Percentiles rank a stretch among this genome's conserved stretches.
phyloP scores from a whole-genome alignment of 768 basidiomycete genomes.

The Leucosporidium scottii region DNA sequence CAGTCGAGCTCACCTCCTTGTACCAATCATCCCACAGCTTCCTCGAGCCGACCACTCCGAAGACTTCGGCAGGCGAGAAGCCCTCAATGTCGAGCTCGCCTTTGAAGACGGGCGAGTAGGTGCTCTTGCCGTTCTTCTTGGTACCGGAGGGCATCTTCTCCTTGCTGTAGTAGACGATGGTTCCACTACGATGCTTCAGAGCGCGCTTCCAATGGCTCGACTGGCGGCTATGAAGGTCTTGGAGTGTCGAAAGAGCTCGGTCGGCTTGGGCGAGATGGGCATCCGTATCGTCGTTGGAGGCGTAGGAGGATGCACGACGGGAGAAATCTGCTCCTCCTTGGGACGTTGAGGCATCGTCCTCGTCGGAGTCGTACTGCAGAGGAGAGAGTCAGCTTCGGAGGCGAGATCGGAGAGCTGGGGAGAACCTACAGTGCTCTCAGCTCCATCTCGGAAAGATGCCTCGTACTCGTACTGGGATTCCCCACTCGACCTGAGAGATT shows the following conservation, averaged over 20 bases:
- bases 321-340: neutral
- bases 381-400: neutral
- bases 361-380: neutral
- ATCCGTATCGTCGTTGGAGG: slow-evolving; percentile 9
- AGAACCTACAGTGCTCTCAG: neutral
- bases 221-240: slow-evolving; percentile 13
- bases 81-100: slow-evolving; percentile 29
- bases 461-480: slow-evolving; percentile 3
- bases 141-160: slow-evolving; percentile 19
- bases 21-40: slow-evolving; percentile 36
- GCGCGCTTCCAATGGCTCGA: slow-evolving; percentile 26
- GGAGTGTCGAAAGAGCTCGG: slow-evolving; percentile 26
- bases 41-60: slow-evolving; percentile 28
- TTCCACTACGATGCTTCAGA: slow-evolving; percentile 21
- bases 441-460: neutral
- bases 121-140: slow-evolving; percentile 12
- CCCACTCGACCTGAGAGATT: neutral
- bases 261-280: slow-evolving; percentile 16
- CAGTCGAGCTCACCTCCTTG: neutral
- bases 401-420: neutral
- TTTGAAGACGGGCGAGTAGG: slow-evolving; percentile 23
- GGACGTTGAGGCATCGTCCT: neutral
- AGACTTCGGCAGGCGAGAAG: slow-evolving; percentile 24
- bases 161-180: slow-evolving; percentile 23
- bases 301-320: neutral